Evolutionary conservation across 495 filamentous ascomycete genomes (phyloP), one percentile per base, ranked within the genome.

Genomic region (Durotheca rogersii): DNA sequence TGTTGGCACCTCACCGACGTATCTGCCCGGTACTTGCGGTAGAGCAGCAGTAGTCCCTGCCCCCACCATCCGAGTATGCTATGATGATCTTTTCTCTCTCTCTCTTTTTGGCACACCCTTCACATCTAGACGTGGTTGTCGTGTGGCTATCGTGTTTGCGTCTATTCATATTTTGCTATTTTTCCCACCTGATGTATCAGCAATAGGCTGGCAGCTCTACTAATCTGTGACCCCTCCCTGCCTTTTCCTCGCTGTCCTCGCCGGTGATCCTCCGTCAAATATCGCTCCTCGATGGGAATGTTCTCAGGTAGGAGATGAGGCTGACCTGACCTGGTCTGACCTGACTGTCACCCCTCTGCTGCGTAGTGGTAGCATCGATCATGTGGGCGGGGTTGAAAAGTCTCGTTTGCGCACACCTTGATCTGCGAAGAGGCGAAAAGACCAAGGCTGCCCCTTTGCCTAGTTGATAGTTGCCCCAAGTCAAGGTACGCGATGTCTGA

Each of bases 311-410:
- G 41, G 18, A 35, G 14, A 41, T 40, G 47, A 59, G 56, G 56
- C 56, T 59, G 37, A 42, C 40, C 55, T 58, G 49, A 53, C 55
- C 41, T 45, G 6, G 19, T 40, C 39, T 45, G 37, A 15, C 30
- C 33, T 7, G 38, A 34, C 44, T 35, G 25, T 39, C 15, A 30
- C 48, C 49, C 40, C 33, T 35, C 34, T 36, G 27, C 29, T 16
- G 41, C 23, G 9, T 27, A 27, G 9, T 27, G 23, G 23, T 27
- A 27, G 23, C 9, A 27, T 9, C 9, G 9, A 27, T 36, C 36
- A 37, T 50, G 19, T 15, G 14, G 20, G 39, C 47, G 47, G 12
- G 38, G 41, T n/a, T n/a, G 31, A 50, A 27, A 34, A 21, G 32
- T 48, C 31, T 56, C 37, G 40, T 32, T 32, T 31, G 43, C 34